A percentile compares a stretch with the other conserved stretches of the same genome.
Evolutionary conservation across 1,284 basidiomycete genomes (phyloP).

Genomic region (Marasmius fiardii): DNA sequence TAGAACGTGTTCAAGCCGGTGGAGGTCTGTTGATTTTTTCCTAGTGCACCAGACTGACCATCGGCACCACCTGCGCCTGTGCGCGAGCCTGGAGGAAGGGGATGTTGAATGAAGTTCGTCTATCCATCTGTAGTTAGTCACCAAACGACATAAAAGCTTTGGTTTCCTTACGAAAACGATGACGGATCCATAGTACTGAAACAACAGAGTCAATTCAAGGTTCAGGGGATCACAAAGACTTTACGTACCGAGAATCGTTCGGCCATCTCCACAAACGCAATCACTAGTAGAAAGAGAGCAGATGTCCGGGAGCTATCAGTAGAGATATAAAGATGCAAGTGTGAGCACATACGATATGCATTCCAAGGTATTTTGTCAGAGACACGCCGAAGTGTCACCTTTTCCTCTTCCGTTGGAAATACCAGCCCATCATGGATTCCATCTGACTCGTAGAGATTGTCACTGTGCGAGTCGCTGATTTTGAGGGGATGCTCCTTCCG

Average conservation of each 20-base stretch:
- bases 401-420: conserved; percentile 53
- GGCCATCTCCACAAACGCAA: conserved; percentile 9
- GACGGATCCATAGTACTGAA: conserved; percentile 52
- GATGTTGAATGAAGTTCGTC: conserved; percentile 73
- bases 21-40: conserved; percentile 58
- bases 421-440: conserved; percentile 38
- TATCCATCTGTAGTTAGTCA: conserved; percentile 19
- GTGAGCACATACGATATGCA: conserved; percentile 2
- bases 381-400: conserved; percentile 42
- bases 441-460: conserved; percentile 16
- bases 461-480: background rate
- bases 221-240: background rate
- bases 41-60: conserved; percentile 70
- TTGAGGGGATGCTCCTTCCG: conserved; percentile 2
- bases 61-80: conserved; percentile 59
- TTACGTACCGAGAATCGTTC: conserved; percentile 9
- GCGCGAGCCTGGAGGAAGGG: conserved; percentile 59
- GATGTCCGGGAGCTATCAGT: too few relatives aligned
- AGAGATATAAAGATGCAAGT: background rate
- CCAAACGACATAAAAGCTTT: background rate
- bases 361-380: conserved; percentile 46
- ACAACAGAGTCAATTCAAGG: background rate
- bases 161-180: conserved; percentile 57
- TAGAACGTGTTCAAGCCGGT: conserved; percentile 40
- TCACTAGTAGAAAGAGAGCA: conserved; percentile 1